Percentiles rank a stretch among this genome's conserved stretches.
phyloP scores from a whole-genome alignment of 345 rosid genomes.

The Carallia brachiata region DNA sequence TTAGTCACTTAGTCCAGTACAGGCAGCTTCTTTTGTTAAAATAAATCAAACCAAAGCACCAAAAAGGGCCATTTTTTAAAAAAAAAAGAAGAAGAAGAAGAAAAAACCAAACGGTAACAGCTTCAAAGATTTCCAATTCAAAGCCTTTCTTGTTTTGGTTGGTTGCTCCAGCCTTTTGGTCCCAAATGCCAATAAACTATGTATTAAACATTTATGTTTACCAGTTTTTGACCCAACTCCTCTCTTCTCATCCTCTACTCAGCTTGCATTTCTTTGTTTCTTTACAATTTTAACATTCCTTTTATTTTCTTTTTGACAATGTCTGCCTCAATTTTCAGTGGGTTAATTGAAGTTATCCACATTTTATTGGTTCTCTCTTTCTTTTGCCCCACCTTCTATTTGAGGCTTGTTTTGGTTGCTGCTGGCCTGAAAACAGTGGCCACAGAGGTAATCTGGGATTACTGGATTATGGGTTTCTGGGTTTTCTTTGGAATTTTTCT shows the following conservation, averaged over 20 bases:
- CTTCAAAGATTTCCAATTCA: not conserved
- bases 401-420: constrained; percentile 17
- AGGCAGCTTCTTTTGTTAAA: constrained; percentile 44
- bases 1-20: constrained; percentile 6
- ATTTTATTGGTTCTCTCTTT: not conserved
- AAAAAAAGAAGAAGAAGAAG: too few species aligned
- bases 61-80: not conserved
- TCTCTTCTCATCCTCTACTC: constrained; percentile 2
- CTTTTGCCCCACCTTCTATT: not conserved
- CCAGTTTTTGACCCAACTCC: constrained; percentile 45
- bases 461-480: constrained; percentile 12
- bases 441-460: constrained; percentile 3
- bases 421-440: constrained; percentile 10
- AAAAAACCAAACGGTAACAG: not conserved
- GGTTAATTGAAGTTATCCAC: constrained; percentile 16
- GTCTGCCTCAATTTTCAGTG: constrained; percentile 6
- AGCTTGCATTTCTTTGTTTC: not conserved
- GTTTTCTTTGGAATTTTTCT: constrained; percentile 10
- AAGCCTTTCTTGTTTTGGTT: not conserved
- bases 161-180: constrained; percentile 25
- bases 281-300: not conserved
- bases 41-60: constrained; percentile 14
- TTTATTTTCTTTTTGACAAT: constrained; percentile 3
- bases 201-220: constrained; percentile 13
- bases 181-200: constrained; percentile 10